Evolutionary conservation across 2,329 filamentous ascomycete species (phyloP), one percentile per base, ranked within the genome.

Genomic region (Colletotrichum orchidophilum): DNA sequence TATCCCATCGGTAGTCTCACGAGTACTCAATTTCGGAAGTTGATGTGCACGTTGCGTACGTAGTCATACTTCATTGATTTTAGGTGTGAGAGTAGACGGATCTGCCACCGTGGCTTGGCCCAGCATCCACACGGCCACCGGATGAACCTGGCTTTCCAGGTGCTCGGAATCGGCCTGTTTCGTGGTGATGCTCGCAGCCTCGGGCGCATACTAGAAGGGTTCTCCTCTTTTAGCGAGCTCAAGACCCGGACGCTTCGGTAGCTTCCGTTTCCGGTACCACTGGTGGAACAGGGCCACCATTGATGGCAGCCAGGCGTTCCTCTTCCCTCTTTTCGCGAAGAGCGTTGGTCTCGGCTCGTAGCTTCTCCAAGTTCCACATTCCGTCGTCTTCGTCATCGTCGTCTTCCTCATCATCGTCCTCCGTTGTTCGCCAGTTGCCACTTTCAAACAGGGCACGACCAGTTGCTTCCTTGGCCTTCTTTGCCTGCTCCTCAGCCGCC

Each of bases 391-490:
- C 39, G 42, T 84, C 83, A 21, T 85, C 82, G n/a, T 89, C 88
- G 3, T 85, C 86, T 0, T 89, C 90, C 35, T 88, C 88, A 42
- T 92, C 91, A 57, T 89, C 88, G 53, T 89, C 89, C 29, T 89
- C 89, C 49, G 70, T 61, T 58, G 66, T 61, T 72, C 91, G 87
- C 96, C 96, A 99, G 81, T 97, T 95, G 77, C 96, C 96, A 81
- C 95, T 96, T 84, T 99, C 96, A 81, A 99, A 99, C 83, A 99
- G 87, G 8, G 95, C 94, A 84, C 95, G 91, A 78, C 96, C 96
- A 24, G 96, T 99, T 26, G 95, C 96, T 77, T 99, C 96, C 88
- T 97, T 98, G 78, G 95, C 94, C 83, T 93, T 91, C 79, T 92
- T 91, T 58, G 95, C 94, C 83, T 97, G 92, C 75, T 96, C 93